Percentiles rank a stretch among this genome's conserved stretches.
Evolutionary conservation across 345 rosid genomes (phyloP).

Genomic region (Murraya koenigii): DNA sequence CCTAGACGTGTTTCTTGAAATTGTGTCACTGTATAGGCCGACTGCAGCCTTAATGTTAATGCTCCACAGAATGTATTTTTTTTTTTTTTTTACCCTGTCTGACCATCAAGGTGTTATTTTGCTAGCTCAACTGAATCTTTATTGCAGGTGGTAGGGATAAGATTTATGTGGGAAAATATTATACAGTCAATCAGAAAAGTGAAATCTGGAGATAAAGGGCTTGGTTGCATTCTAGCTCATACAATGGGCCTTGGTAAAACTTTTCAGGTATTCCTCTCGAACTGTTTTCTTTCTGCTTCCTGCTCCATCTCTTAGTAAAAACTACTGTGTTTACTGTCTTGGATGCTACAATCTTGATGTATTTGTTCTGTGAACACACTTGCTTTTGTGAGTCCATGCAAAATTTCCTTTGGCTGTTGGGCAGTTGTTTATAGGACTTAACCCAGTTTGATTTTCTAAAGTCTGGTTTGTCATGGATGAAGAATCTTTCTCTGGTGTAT

Average conservation of each 20-base stretch:
- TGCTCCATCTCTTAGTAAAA: neutral
- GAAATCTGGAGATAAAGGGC: constrained; percentile 93
- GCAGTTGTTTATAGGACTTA: neutral
- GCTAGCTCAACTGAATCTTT: constrained; percentile 23
- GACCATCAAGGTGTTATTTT: neutral
- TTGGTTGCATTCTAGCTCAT: constrained; percentile 98
- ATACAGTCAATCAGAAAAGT: constrained; percentile 79
- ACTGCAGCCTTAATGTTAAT: neutral
- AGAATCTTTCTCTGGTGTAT: neutral
- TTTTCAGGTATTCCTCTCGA: constrained; percentile 65
- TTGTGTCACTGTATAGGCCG: neutral
- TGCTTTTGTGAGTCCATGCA: neutral
- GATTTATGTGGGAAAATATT: constrained; percentile 99
- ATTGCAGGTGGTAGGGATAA: constrained; percentile 87
- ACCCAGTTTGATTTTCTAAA: neutral
- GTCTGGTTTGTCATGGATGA: neutral
- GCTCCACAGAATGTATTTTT: neutral
- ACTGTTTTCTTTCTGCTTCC: neutral
- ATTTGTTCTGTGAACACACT: neutral
- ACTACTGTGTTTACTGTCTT: neutral
- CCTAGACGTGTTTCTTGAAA: neutral
- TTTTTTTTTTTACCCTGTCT: neutral
- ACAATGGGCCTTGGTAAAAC: constrained; percentile 99
- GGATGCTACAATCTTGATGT: neutral
- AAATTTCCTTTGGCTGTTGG: neutral